Percentiles rank a stretch among this genome's conserved stretches.
These are phyloP conservation scores for Russula earlei DNA, from an alignment of 768 basidiomycete genomes.

Conservation along the genomic window DNA sequence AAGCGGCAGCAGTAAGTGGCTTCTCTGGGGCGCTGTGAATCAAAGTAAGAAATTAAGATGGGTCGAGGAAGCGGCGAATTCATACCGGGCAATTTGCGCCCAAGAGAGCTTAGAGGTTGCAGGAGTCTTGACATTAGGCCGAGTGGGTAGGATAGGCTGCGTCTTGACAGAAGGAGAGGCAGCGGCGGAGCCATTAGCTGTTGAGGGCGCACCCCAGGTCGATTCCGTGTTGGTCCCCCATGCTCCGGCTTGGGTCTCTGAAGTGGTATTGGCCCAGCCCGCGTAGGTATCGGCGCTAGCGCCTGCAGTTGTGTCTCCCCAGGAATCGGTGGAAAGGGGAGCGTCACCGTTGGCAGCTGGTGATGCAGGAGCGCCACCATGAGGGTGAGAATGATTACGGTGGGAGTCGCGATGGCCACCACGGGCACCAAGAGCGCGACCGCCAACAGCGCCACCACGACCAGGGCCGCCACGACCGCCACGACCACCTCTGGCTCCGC, in stretches of 20 bases:
- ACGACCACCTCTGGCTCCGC: slow-evolving; percentile 57
- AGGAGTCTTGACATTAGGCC: slow-evolving; percentile 42
- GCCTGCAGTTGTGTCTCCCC: slow-evolving; percentile 21
- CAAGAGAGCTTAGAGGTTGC: slow-evolving; percentile 74
- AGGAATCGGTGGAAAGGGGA: slow-evolving; percentile 23
- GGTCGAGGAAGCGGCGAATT: slow-evolving; percentile 9
- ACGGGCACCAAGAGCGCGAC: slow-evolving; percentile 36
- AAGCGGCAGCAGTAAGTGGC: slow-evolving; percentile 35
- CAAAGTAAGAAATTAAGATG: slow-evolving; percentile 6
- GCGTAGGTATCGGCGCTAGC: slow-evolving; percentile 23
- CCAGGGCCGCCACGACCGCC: slow-evolving; percentile 44
- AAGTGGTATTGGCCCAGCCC: slow-evolving; percentile 22
- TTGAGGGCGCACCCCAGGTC: slow-evolving; percentile 25
- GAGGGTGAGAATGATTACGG: slow-evolving; percentile 32
- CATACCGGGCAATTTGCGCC: slow-evolving; percentile 76
- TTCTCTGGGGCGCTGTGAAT: slow-evolving; percentile 55
- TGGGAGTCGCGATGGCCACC: slow-evolving; percentile 36
- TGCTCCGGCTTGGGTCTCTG: slow-evolving; percentile 23
- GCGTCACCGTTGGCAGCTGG: slow-evolving; percentile 14
- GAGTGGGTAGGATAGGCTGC: slow-evolving; percentile 19
- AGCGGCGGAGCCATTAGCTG: slow-evolving; percentile 24
- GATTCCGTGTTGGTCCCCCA: slow-evolving; percentile 25
- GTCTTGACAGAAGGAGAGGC: slow-evolving; percentile 28
- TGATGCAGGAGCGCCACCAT: slow-evolving; percentile 16
- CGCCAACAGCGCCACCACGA: slow-evolving; percentile 33